phyloP scores from a whole-genome alignment of 1,139 yeast genomes.

The Arxiozyma bovina region DNA sequence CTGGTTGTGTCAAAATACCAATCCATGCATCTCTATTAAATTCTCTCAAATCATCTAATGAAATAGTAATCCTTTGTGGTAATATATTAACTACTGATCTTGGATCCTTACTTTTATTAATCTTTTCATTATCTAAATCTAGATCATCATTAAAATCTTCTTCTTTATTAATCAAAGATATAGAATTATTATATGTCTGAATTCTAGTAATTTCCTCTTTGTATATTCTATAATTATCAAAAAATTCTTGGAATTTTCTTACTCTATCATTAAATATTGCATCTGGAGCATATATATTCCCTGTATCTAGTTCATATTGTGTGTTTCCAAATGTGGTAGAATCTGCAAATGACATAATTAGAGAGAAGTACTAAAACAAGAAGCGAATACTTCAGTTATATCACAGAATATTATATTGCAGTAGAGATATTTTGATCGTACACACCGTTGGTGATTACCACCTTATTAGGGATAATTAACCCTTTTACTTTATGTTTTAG shows the following conservation, averaged over 20 bases:
- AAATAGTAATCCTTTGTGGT: conserved; percentile 59
- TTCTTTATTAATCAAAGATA: conserved; percentile 3
- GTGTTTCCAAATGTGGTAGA: not conserved
- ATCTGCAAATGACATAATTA: not conserved
- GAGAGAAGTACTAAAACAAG: not conserved
- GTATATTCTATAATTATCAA: conserved; percentile 59
- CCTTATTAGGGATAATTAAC: not conserved
- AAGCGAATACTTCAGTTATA: no score
- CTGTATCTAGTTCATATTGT: conserved; percentile 7
- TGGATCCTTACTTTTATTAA: conserved; percentile 4
- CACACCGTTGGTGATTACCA: not conserved
- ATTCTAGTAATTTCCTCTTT: conserved; percentile 54
- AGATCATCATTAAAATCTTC: conserved; percentile 7
- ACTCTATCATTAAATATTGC: conserved; percentile 67
- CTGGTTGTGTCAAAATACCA: conserved; percentile 69
- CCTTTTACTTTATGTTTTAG: not conserved
- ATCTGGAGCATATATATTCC: conserved; percentile 29
- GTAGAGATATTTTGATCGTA: not conserved
- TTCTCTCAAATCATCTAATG: conserved; percentile 80
- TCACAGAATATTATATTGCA: not conserved
- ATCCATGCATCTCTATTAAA: conserved; percentile 73
- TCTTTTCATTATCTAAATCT: conserved; percentile 39
- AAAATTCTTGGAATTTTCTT: conserved; percentile 79
- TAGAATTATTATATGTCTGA: conserved; percentile 19
- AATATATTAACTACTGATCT: conserved; percentile 35